Base-by-base conservation (phyloP, 2,329 filamentous ascomycete species). In the Macrophomina pseudophaseolina region DNA sequence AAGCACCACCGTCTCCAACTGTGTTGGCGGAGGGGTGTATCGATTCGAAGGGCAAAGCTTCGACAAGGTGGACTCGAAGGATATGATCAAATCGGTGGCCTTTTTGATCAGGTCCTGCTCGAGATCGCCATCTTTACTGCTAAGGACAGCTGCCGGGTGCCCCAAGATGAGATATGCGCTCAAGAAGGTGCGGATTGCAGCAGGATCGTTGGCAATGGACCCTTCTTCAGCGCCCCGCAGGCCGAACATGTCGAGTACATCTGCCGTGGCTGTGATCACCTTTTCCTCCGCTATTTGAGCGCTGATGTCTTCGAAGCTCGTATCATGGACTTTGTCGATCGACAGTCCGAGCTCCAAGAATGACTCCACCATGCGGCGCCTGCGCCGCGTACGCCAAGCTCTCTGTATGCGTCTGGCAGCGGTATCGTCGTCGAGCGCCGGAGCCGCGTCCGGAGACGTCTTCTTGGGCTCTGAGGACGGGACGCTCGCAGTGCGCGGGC, bases 131-230 rank as follows among this genome's bases (percentile, higher is more conserved):
- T 92, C 91, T 75, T 88, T 91, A 77, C 85, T 90, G 77, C 87
- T 91, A 40, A 95, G 85, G 1, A 94, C 91, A 71, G 92, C 88
- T 1, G 88, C 88, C 1, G 92, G 91, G 75, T 94, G 92, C 1
- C 90, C 91, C 32, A 93, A 81, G 68, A 94, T 93, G 64, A 95
- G 82, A 74, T 91, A 94, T 5, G 92, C 90, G 74, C 91, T 93
- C 65, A 95, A 80, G 72, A 94, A 94, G 0, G 90, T 93, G 71
- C 91, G 85, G 48, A 91, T 87, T 16, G 88, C 86, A 42, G 90
- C 88, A 82, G 91, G 90, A 70, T 91, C 87, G 52, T 86, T 84
- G 1, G 87, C 89, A 16, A 87, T 85, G 2, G 84, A 79, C 3
- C 86, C 85, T 44, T 93, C 90, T 46, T 93, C 90, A 4, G 76